Evolutionary conservation across 2,329 filamentous ascomycete genomes (phyloP).

Genomic region (Sporothrix humicola): DNA sequence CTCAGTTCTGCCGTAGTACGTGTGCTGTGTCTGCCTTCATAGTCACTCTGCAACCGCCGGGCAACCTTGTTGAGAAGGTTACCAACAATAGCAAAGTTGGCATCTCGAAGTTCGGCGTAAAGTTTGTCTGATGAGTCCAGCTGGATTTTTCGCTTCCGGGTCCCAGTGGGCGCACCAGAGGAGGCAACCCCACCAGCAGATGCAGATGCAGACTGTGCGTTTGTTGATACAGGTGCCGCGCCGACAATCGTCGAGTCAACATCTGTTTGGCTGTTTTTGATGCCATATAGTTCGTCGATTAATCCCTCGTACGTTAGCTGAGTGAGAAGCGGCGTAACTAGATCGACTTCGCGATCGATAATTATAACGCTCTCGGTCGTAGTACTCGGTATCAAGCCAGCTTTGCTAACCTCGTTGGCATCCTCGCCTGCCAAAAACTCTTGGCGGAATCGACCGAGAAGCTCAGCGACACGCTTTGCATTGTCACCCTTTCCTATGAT

Average conservation of each 20-base stretch:
- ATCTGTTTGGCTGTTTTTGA: slow-evolving; percentile 90
- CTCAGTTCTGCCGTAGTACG: slow-evolving; percentile 90
- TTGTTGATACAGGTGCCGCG: slow-evolving; percentile 45
- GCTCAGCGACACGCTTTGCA: slow-evolving; percentile 83
- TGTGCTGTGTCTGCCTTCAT: slow-evolving; percentile 82
- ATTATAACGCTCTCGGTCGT: slow-evolving; percentile 90
- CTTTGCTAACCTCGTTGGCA: slow-evolving; percentile 62
- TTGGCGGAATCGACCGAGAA: slow-evolving; percentile 88
- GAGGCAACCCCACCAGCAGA: slow-evolving; percentile 61
- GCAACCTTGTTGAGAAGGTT: slow-evolving; percentile 88
- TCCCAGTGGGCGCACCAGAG: slow-evolving; percentile 53
- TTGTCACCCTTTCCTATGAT: slow-evolving; percentile 97
- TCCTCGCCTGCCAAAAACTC: slow-evolving; percentile 84
- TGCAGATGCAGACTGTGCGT: slow-evolving; percentile 53
- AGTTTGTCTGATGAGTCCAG: slow-evolving; percentile 89
- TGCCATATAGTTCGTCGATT: slow-evolving; percentile 90
- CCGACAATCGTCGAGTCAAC: slow-evolving; percentile 90
- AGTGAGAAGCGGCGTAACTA: slow-evolving; percentile 87
- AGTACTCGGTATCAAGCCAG: slow-evolving; percentile 81
- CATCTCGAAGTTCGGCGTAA: slow-evolving; percentile 84
- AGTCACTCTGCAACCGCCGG: slow-evolving; percentile 80
- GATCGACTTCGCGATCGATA: slow-evolving; percentile 93
- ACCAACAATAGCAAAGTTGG: slow-evolving; percentile 95
- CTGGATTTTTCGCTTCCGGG: slow-evolving; percentile 81
- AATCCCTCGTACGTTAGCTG: slow-evolving; percentile 97